Base-by-base conservation (phyloP, 2,329 filamentous ascomycete species). In the Claviceps sp. region DNA sequence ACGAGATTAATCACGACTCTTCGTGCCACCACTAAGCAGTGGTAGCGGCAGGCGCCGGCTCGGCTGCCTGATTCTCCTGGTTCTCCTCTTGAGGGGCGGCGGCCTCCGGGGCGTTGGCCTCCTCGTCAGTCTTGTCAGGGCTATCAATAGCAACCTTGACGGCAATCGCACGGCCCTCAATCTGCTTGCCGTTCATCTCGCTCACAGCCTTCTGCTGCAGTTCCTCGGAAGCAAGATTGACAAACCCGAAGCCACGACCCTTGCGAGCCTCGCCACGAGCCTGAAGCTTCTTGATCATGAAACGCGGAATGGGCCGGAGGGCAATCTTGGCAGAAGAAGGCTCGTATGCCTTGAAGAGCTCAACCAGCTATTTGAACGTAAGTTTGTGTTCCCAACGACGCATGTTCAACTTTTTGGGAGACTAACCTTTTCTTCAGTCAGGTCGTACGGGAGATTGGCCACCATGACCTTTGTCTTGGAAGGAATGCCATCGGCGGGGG, bases 381-480 rank as follows among this genome's bases (percentile, higher is more conserved):
- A 16, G n/a, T 30, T 24, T 48, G 40, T 41, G 47, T 7, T 30
- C 30, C 16, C 16, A 20, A 30, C 20, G 5, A 5, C 8, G 8
- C 13, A 16, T 24, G 2, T 48, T 40, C 8, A 24, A 30, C 26
- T 37, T 9, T 3, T 3, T 26, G 5, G n/a, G 1, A 4, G 34
- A 13, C 78, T 60, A 73, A 95, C 91, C 83, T 91, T 94, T 66
- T 97, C 90, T 77, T 98, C 93, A 63, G 85, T 91, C 70, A 97
- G 81, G 75, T 98, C 91, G 68, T 98, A 98, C 50, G 93, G 93
- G 57, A 98, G 82, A 78, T 98, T 98, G 66, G 93, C 93, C 65
- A 98, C 93, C 93, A 98, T 98, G 74, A 98, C 89, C 86, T 98
- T 98, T 72, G 87, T 97, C 85, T 96, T 96, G 72, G 91, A 97